Conservation (phyloP, 495 filamentous ascomycete genomes). For the Neurospora sp. region DNA sequence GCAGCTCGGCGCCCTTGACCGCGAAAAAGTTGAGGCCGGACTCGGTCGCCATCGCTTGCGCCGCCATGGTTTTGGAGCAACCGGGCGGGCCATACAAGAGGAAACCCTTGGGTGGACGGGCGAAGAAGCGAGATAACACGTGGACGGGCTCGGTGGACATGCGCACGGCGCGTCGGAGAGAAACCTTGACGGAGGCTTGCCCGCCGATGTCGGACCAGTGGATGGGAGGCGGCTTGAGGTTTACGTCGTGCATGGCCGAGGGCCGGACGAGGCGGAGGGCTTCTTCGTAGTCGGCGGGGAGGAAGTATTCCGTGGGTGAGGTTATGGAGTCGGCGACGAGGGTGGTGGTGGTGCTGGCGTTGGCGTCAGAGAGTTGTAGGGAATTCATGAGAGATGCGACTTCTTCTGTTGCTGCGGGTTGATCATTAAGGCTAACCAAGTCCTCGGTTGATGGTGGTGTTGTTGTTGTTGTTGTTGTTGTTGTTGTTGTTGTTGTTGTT, state of each 20-base stretch:
- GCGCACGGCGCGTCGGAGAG: constrained; percentile 25
- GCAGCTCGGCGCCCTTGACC: constrained; percentile 90
- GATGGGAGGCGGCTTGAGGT: constrained; percentile 78
- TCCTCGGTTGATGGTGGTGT: neutral
- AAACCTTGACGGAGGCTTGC: constrained; percentile 68
- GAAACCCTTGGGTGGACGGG: constrained; percentile 61
- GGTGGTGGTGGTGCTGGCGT: neutral
- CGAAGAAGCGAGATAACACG: constrained; percentile 40
- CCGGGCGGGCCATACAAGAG: constrained; percentile 91
- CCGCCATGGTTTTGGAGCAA: constrained; percentile 90
- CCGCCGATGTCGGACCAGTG: constrained; percentile 88
- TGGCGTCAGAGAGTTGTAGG: neutral
- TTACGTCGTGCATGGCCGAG: constrained; percentile 82
- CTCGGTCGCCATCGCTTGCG: constrained; percentile 87
- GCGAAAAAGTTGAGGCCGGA: constrained; percentile 89
- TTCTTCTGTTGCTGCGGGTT: neutral
- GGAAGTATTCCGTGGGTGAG: constrained; percentile 4
- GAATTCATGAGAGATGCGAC: neutral
- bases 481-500: neutral
- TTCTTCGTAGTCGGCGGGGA: constrained; percentile 32
- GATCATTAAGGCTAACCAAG: neutral
- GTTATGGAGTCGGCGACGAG: too few relatives aligned
- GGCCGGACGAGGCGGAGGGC: constrained; percentile 48
- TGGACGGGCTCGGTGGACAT: constrained; percentile 39
- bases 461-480: neutral